phyloP scores from a whole-genome alignment of 352 stramenopile species.

The Globisporangium acanthophoron region DNA sequence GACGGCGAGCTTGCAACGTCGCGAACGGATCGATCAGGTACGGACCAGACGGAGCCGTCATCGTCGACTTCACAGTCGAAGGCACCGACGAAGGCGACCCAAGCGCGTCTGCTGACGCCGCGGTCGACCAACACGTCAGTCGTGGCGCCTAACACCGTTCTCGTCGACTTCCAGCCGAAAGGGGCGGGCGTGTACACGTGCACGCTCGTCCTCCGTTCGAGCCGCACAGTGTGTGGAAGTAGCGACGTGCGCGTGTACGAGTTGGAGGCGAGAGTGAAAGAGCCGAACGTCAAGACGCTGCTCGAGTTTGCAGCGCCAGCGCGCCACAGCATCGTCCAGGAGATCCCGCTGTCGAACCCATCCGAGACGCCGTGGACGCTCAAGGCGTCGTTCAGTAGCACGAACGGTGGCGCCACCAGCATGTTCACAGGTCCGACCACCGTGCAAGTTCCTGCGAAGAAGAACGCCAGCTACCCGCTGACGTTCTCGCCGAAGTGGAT shows the following conservation, averaged over 20 bases:
- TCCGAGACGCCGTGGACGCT: constrained; percentile 83
- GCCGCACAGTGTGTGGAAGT: constrained; percentile 54
- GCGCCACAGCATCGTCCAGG: constrained; percentile 83
- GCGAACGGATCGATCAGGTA: constrained; percentile 7
- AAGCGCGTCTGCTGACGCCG: constrained; percentile 46
- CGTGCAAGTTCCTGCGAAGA: constrained; percentile 70
- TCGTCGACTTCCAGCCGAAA: constrained; percentile 75
- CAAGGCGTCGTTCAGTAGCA: constrained; percentile 45
- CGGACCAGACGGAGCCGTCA: neutral
- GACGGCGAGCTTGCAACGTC: neutral
- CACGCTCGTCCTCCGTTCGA: constrained; percentile 59
- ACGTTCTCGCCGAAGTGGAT: constrained; percentile 84
- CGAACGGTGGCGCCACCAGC: constrained; percentile 9
- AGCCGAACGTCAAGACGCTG: constrained; percentile 77
- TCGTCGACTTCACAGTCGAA: constrained; percentile 14
- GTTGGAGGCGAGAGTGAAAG: constrained; percentile 78
- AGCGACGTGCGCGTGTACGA: constrained; percentile 83
- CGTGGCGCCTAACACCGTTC: constrained; percentile 36
- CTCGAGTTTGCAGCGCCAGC: constrained; percentile 88
- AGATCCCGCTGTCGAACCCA: constrained; percentile 89
- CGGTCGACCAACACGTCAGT: constrained; percentile 21
- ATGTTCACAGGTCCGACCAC: constrained; percentile 70
- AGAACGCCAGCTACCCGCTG: constrained; percentile 65
- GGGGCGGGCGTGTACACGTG: constrained; percentile 62
- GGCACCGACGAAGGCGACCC: constrained; percentile 25